Evolutionary conservation across 106 monocot species (phyloP).

Genomic region (Alisma plantagoaquatica): DNA sequence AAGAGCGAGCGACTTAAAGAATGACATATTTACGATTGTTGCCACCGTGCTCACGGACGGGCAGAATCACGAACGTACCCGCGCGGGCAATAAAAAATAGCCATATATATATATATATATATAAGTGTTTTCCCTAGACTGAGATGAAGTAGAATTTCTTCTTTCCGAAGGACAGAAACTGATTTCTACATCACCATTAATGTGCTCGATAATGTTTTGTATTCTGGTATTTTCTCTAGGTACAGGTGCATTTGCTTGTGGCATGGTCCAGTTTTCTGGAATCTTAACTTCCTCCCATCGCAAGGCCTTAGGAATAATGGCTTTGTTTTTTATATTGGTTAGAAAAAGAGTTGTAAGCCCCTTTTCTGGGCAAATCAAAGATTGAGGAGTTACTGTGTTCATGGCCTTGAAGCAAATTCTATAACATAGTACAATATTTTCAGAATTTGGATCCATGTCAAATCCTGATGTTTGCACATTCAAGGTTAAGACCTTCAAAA

Average conservation of each 20-base stretch:
- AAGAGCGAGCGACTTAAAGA: too few species aligned
- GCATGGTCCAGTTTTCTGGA: background rate
- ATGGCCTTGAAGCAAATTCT: background rate
- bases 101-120: too few species aligned
- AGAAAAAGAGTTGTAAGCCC: background rate
- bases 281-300: background rate
- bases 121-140: too few species aligned
- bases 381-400: background rate
- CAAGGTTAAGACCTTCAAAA: background rate
- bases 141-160: too few species aligned
- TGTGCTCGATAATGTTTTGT: background rate
- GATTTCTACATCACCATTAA: background rate
- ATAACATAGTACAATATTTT: background rate
- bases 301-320: background rate
- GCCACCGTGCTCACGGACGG: too few species aligned
- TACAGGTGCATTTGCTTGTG: background rate
- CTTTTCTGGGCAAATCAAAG: background rate
- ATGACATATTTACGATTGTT: too few species aligned
- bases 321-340: background rate
- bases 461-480: background rate
- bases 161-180: too few species aligned
- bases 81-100: too few species aligned
- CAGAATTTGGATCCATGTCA: background rate
- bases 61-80: too few species aligned
- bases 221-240: background rate